Evolutionary conservation across 768 basidiomycete species (phyloP), one percentile per base, ranked within the genome.

Genomic region (Rhodosporidiobolus sp.): DNA sequence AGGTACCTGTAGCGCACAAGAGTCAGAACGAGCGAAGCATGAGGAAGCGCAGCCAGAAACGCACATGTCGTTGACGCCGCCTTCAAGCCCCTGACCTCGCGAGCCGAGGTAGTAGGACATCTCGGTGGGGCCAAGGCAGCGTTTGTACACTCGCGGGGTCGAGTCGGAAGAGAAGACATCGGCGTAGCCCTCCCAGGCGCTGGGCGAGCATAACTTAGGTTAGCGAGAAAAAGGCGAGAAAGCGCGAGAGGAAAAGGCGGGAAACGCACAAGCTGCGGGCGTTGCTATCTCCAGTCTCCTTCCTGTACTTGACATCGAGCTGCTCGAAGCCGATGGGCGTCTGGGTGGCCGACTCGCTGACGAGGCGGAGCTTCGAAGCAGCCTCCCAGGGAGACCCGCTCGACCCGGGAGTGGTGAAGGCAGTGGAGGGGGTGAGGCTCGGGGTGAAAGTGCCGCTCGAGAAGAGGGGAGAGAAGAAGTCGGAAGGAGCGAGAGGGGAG

Each of bases 31-130:
- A 55, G 43, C 30, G 14, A 16, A 4, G 28, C 35, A 19, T 11
- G 10, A 22, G 10, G 19, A 24, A 32, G 16, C 22, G 49, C 35
- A 30, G 57, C 7, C 32, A 30, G 26, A 10, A 34, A 79, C 86
- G 71, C 77, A 91, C 91, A 94, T 92, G 79, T 94, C 91, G 76
- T 94, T 94, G 46, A 92, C 91, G 30, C 81, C 81, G 24, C 64
- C 57, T 43, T 67, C 65, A 22, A 43, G 19, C 9, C 90, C 90
- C 64, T 83, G 86, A 56, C 87, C 88, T n/a, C 91, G 84, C 6
- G 88, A 87, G 5, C 90, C 91, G 17, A 92, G 84, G 79, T 86
- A 92, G 81, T 92, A 94, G 1, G 89, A 90, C 14, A 85, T 80
- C 81, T 93, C 91, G 32, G 87, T 90, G 68, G 90, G 87, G 9